Evolutionary conservation across 2,329 filamentous ascomycete genomes (phyloP), one percentile per base, ranked within the genome.

Genomic region (Neopestalotiopsis clavispora): DNA sequence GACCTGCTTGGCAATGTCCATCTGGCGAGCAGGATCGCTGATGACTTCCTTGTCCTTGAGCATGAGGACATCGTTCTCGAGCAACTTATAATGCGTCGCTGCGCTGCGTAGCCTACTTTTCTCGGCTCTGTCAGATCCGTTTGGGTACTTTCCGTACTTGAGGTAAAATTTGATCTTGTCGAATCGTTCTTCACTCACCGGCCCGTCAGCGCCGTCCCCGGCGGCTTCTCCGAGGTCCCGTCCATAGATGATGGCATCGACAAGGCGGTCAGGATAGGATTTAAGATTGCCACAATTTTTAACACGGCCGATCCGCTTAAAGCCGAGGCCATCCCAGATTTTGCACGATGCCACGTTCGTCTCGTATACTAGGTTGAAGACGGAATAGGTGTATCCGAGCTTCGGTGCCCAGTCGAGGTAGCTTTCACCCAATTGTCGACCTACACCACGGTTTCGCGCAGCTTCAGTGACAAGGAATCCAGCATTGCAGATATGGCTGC

Each of bases 121-220:
- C 82, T 98, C 96, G 68, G 95, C 95, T 69, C 95, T 90, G 84
- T 98, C 94, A 78, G 95, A 95, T 71, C 95, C 95, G 75, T 92
- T 91, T 69, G 96, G 96, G 80, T 99, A 98, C 80, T 95, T 94
- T 77, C 92, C 92, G 80, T 95, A 94, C 82, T 97, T 97, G 78
- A 98, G 90, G 82, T 98, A 98, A 85, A 93, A 98, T 77, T 95
- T 92, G 79, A 98, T 98, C 86, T 98, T 98, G 85, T 98, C 95
- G 85, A 98, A 98, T 74, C 96, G 93, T 84, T 98, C 95, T 85
- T 98, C 95, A 80, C 92, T 95, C 75, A 95, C 92, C 79, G 93
- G 93, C 78, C 96, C 94, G 75, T 87, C 88, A 77, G 78, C 81
- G 71, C 83, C 85, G 60, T 78, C 78, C 69, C 75, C 77, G 72